Conservation (phyloP, 2,329 filamentous ascomycete genomes). For the Fusarium azukiicola region DNA sequence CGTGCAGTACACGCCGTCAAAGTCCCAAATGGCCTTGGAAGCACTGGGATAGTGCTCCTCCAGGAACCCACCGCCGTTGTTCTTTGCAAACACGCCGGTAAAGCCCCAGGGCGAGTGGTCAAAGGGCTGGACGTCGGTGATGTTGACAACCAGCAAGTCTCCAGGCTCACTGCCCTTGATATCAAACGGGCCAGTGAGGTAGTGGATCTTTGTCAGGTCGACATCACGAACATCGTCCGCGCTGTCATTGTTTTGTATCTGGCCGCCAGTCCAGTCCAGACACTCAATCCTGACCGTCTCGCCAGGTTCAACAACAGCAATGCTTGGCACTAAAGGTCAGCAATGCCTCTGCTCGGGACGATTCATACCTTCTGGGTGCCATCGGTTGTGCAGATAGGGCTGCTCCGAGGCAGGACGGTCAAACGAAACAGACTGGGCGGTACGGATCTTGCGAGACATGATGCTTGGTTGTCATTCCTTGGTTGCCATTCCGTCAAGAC, state of each 20-base stretch:
- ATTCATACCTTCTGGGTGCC: slow-evolving; percentile 91
- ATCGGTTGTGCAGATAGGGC: slow-evolving; percentile 80
- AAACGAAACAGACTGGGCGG: slow-evolving; percentile 51
- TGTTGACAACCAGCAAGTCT: slow-evolving; percentile 92
- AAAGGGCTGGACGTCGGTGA: slow-evolving; percentile 95
- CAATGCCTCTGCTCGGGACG: not conserved
- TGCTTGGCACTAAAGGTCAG: slow-evolving; percentile 82
- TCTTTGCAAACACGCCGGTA: slow-evolving; percentile 88
- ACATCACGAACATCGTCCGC: slow-evolving; percentile 94
- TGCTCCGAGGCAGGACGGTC: slow-evolving; percentile 54
- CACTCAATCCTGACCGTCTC: slow-evolving; percentile 98
- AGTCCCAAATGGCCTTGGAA: slow-evolving; percentile 80
- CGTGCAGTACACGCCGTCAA: slow-evolving; percentile 84
- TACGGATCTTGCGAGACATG: slow-evolving; percentile 53
- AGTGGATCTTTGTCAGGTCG: slow-evolving; percentile 92
- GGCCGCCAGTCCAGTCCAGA: slow-evolving; percentile 91
- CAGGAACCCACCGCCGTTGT: slow-evolving; percentile 93
- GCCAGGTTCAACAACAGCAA: slow-evolving; percentile 87
- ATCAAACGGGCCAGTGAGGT: slow-evolving; percentile 94
- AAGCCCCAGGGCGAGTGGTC: slow-evolving; percentile 95
- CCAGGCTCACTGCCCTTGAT: slow-evolving; percentile 92
- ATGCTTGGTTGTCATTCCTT: not conserved
- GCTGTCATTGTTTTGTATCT: slow-evolving; percentile 93
- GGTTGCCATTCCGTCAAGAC: too few relatives aligned
- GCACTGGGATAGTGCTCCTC: slow-evolving; percentile 93